Evolutionary conservation across 164 flowering plant species (phyloP).

Genomic region (Berberis thunbergii): DNA sequence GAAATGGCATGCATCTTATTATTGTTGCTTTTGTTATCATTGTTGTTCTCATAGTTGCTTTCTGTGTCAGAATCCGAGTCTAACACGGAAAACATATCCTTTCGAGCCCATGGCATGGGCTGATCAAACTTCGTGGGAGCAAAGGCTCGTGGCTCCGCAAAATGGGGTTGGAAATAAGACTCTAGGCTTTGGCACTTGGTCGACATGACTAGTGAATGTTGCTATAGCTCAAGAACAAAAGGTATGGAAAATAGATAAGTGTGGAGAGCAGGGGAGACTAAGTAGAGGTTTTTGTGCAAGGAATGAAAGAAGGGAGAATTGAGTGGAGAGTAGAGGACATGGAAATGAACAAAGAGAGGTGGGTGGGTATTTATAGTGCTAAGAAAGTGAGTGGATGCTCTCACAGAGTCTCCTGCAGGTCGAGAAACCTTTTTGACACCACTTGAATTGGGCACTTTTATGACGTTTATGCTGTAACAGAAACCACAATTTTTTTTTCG

Average conservation of each 20-base stretch:
- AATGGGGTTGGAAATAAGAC: conserved; percentile 39
- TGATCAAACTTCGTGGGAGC: conserved; percentile 21
- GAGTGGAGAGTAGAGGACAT: conserved; percentile 6
- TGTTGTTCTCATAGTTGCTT: background rate
- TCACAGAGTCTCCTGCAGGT: conserved; percentile 10
- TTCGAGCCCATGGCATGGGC: conserved; percentile 12
- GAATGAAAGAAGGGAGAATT: background rate
- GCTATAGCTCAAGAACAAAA: background rate
- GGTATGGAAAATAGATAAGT: conserved; percentile 3
- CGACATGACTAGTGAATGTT: conserved; percentile 29
- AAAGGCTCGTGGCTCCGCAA: conserved; percentile 28
- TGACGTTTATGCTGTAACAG: too few species aligned
- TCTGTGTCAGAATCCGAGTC: conserved; percentile 2
- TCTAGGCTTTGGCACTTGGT: conserved; percentile 39
- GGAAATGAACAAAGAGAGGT: conserved; percentile 21
- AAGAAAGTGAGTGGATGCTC: conserved; percentile 18
- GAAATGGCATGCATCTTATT: too few species aligned
- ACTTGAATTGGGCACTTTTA: conserved; percentile 28
- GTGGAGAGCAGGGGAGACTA: conserved; percentile 5
- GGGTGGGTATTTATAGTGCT: conserved; percentile 43
- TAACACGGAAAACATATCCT: background rate
- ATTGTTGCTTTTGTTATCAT: background rate
- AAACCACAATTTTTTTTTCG: too few species aligned
- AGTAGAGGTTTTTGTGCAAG: background rate
- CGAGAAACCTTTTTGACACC: conserved; percentile 27